phyloP scores from a whole-genome alignment of 2,329 filamentous ascomycete species.

The Dactylellina leptospora region DNA sequence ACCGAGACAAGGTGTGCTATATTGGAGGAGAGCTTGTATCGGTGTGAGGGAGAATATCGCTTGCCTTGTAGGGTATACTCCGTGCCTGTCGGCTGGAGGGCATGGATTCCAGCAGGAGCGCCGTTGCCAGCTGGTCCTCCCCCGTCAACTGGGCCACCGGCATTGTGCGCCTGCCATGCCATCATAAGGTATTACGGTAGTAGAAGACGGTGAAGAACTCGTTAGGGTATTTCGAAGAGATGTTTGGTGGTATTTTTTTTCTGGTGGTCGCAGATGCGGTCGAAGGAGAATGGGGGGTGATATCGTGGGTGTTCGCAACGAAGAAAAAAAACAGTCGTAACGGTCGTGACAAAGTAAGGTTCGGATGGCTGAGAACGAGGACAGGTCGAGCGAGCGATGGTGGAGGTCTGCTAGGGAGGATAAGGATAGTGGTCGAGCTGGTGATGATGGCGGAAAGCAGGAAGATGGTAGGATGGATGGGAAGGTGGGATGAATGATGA shows the following conservation, averaged over 20 bases:
- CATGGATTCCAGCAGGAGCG: conserved; percentile 44
- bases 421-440: neutral
- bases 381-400: neutral
- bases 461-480: conserved; percentile 12
- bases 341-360: conserved; percentile 33
- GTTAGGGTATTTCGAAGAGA: conserved; percentile 3
- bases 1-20: neutral
- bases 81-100: conserved; percentile 68
- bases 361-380: neutral
- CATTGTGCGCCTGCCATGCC: conserved; percentile 73
- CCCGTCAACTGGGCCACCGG: conserved; percentile 44
- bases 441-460: neutral
- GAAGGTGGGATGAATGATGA: conserved; percentile 40
- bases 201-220: neutral
- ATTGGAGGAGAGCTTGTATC: neutral
- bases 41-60: conserved; percentile 14
- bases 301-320: neutral
- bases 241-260: conserved; percentile 7
- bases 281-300: conserved; percentile 4
- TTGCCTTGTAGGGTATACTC: conserved; percentile 77
- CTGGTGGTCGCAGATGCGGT: conserved; percentile 15
- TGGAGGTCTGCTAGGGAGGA: neutral
- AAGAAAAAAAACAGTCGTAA: conserved; percentile 34
- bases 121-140: conserved; percentile 58
- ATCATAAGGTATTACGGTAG: conserved; percentile 62